Conservation (phyloP, 2,329 filamentous ascomycete genomes). For the Alternaria atra region DNA sequence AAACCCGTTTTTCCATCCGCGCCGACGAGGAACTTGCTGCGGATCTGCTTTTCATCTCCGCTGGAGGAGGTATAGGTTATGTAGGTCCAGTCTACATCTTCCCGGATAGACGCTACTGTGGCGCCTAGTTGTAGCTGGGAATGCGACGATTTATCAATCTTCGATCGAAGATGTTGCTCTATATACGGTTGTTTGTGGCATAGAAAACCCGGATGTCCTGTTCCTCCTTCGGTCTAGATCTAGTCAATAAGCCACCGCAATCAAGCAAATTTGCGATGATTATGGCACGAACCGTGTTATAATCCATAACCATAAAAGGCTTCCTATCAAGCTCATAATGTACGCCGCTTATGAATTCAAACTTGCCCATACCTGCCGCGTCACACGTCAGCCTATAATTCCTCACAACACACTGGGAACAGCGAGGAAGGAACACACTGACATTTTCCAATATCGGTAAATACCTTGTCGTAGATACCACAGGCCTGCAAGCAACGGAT, state of each 20-base stretch:
- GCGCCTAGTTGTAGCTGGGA: background rate
- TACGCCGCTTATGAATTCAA: background rate
- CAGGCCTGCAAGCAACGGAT: background rate
- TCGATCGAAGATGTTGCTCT: background rate
- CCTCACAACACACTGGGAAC: background rate
- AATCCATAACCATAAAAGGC: background rate
- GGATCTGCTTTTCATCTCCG: background rate
- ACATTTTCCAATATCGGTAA: background rate
- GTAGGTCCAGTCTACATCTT: background rate
- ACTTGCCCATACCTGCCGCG: background rate
- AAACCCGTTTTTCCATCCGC: conserved; percentile 1
- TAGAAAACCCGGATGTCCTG: background rate
- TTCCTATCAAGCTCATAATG: background rate
- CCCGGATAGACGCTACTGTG: background rate
- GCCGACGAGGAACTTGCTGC: conserved; percentile 1
- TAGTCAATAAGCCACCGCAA: background rate
- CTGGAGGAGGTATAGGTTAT: background rate
- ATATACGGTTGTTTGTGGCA: background rate
- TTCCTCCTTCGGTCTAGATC: background rate
- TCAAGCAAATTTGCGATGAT: background rate
- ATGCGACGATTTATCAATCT: background rate
- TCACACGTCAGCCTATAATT: background rate
- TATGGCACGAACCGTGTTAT: background rate
- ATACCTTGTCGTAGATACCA: background rate
- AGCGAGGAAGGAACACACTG: background rate